phyloP scores from a whole-genome alignment of 345 rosid species.

The Litchi chinensis region DNA sequence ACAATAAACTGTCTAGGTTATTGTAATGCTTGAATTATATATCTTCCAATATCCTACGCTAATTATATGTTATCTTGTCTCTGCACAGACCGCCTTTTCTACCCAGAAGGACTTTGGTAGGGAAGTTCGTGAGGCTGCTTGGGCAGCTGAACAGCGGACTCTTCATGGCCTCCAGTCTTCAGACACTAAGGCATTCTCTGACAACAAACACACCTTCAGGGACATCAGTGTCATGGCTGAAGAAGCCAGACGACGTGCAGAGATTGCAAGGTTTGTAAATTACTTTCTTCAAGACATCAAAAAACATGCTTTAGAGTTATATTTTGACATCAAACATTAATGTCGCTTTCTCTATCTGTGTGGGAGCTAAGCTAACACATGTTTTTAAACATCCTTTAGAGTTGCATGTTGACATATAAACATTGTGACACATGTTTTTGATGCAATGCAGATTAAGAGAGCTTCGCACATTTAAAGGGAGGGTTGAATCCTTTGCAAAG shows the following conservation, averaged over 20 bases:
- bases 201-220: constrained; percentile 40
- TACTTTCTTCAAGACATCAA: not conserved
- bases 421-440: not conserved
- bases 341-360: not conserved
- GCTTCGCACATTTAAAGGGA: constrained; percentile 67
- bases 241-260: constrained; percentile 68
- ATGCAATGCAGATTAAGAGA: constrained; percentile 49
- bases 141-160: constrained; percentile 69
- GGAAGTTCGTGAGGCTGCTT: constrained; percentile 58
- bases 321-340: not conserved
- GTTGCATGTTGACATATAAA: too few relatives aligned
- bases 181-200: constrained; percentile 40
- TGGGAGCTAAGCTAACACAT: not conserved
- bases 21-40: not conserved
- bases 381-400: too few relatives aligned
- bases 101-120: constrained; percentile 62
- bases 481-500: constrained; percentile 61
- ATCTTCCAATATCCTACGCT: not conserved
- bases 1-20: not conserved
- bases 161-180: constrained; percentile 49
- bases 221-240: constrained; percentile 60
- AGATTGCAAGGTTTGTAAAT: constrained; percentile 54
- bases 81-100: constrained; percentile 53
- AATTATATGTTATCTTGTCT: not conserved
- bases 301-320: not conserved